Evolutionary conservation across 2,329 filamentous ascomycete species (phyloP).

Genomic region (Fusarium citri): DNA sequence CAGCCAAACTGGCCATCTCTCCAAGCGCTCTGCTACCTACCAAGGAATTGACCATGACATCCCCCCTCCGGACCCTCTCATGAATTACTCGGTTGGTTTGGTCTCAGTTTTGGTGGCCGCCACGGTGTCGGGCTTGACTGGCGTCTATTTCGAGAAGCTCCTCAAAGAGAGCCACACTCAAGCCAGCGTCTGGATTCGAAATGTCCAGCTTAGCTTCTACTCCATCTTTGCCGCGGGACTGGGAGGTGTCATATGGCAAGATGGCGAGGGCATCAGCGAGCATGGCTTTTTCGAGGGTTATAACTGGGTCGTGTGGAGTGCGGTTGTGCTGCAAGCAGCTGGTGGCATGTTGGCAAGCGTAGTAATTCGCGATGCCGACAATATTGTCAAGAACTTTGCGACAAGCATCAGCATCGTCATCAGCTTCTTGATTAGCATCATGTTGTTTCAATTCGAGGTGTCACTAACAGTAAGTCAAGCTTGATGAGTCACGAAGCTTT

Average conservation of each 20-base stretch:
- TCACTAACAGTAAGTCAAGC: conserved; percentile 73
- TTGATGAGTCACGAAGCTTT: not conserved
- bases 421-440: conserved; percentile 85
- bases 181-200: conserved; percentile 90
- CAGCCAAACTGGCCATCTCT: conserved; percentile 38
- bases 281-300: conserved; percentile 96
- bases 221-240: conserved; percentile 90
- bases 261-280: conserved; percentile 84
- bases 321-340: conserved; percentile 83
- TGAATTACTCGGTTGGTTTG: conserved; percentile 85
- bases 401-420: conserved; percentile 92
- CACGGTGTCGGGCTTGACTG: conserved; percentile 83
- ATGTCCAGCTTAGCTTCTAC: conserved; percentile 94
- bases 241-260: conserved; percentile 86
- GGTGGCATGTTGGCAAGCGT: conserved; percentile 80
- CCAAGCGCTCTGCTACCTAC: conserved; percentile 81
- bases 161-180: conserved; percentile 83
- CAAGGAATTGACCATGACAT: conserved; percentile 81
- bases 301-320: conserved; percentile 89
- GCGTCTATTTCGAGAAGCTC: conserved; percentile 91
- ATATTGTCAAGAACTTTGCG: conserved; percentile 93
- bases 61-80: conserved; percentile 59
- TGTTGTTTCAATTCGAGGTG: conserved; percentile 84
- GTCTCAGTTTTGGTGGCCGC: conserved; percentile 82
- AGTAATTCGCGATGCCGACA: conserved; percentile 61